Percentiles rank a stretch among this genome's conserved stretches.
phyloP scores from a whole-genome alignment of 2,329 filamentous ascomycete genomes.

The Alternaria angustiovoidea region DNA sequence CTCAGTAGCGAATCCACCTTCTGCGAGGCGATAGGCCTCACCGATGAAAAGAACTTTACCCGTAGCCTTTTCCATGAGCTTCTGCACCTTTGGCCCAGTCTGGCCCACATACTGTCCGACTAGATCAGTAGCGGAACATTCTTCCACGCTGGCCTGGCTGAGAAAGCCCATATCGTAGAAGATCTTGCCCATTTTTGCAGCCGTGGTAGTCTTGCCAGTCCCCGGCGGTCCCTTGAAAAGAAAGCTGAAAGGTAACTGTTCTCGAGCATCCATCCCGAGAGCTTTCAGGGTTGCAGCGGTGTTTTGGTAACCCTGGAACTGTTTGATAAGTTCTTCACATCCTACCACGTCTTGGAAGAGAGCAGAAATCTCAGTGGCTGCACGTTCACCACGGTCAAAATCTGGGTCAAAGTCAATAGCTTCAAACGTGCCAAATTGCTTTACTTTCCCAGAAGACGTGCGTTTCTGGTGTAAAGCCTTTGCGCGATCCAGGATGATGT shows the following conservation, averaged over 20 bases:
- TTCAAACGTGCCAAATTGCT: slow-evolving; percentile 47
- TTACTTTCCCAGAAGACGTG: slow-evolving; percentile 38
- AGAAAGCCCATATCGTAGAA: slow-evolving; percentile 80
- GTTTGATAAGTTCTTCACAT: slow-evolving; percentile 61
- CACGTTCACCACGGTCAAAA: slow-evolving; percentile 61
- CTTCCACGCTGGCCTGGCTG: slow-evolving; percentile 65
- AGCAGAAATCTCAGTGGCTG: slow-evolving; percentile 54
- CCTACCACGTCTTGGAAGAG: slow-evolving; percentile 69
- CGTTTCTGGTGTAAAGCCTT: slow-evolving; percentile 63
- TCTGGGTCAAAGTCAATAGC: slow-evolving; percentile 67
- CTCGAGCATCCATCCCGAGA: slow-evolving; percentile 63
- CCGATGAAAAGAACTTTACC: slow-evolving; percentile 76
- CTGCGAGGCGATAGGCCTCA: slow-evolving; percentile 72
- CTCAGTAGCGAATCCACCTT: slow-evolving; percentile 65
- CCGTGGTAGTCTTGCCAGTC: slow-evolving; percentile 77
- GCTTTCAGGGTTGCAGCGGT: slow-evolving; percentile 61
- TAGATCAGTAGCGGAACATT: slow-evolving; percentile 73
- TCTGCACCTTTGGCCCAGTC: slow-evolving; percentile 71
- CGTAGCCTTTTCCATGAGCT: slow-evolving; percentile 67
- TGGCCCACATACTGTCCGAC: slow-evolving; percentile 75
- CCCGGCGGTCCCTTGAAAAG: slow-evolving; percentile 71
- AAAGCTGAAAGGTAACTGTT: slow-evolving; percentile 71
- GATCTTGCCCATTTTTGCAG: slow-evolving; percentile 76
- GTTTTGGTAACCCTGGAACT: slow-evolving; percentile 64
- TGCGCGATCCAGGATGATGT: slow-evolving; percentile 69